phyloP scores from a whole-genome alignment of 2,329 filamentous ascomycete genomes.

The Fusarium anguioides region DNA sequence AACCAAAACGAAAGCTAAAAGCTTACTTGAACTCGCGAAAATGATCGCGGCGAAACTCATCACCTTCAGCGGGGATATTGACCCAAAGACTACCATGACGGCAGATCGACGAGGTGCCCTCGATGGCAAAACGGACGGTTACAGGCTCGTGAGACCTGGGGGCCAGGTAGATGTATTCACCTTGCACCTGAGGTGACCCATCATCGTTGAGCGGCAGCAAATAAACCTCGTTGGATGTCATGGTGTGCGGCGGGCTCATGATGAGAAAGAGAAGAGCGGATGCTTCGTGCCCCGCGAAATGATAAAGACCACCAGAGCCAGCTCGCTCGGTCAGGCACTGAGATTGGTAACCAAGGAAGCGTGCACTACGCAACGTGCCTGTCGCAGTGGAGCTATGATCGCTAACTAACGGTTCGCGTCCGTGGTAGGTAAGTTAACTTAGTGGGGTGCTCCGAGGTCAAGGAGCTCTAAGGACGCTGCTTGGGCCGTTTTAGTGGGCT shows the following conservation, averaged over 20 bases:
- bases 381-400: conserved; percentile 34
- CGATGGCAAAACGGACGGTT: conserved; percentile 86
- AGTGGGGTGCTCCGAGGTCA: conserved; percentile 22
- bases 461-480: conserved; percentile 29
- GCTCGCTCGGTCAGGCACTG: conserved; percentile 36
- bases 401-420: conserved; percentile 39
- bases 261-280: conserved; percentile 48
- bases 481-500: conserved; percentile 39
- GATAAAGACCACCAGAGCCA: conserved; percentile 36
- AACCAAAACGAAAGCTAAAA: background rate
- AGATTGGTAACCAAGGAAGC: conserved; percentile 39
- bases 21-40: conserved; percentile 92
- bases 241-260: conserved; percentile 68
- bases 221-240: conserved; percentile 80
- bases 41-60: conserved; percentile 78
- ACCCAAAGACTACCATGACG: conserved; percentile 95
- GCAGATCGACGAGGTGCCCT: conserved; percentile 96
- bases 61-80: conserved; percentile 85
- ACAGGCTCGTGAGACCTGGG: conserved; percentile 79
- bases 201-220: conserved; percentile 91
- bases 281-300: conserved; percentile 45
- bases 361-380: conserved; percentile 31
- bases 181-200: conserved; percentile 88
- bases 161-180: conserved; percentile 91
- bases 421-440: conserved; percentile 29